phyloP scores from a whole-genome alignment of 352 stramenopile species.

The Phytophthora fragariaefolia region DNA sequence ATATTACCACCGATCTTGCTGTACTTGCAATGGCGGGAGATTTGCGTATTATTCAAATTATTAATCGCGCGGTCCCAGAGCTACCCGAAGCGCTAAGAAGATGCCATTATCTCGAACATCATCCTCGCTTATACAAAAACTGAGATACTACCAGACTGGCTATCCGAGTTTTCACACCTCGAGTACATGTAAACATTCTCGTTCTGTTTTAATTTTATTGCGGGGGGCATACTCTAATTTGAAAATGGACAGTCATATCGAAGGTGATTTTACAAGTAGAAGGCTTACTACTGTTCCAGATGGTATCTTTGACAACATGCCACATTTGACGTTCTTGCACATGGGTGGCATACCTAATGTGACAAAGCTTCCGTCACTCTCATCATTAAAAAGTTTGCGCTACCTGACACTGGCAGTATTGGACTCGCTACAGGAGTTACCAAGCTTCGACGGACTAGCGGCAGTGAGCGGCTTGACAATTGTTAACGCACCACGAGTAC shows the following conservation, averaged over 20 bases:
- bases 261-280: conserved; percentile 34
- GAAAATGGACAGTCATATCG: conserved; percentile 22
- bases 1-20: conserved; percentile 31
- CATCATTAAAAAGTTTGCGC: conserved; percentile 30
- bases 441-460: conserved; percentile 21
- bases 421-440: conserved; percentile 16
- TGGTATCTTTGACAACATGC: conserved; percentile 39
- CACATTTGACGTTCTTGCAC: conserved; percentile 35
- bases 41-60: conserved; percentile 45
- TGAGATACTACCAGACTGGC: conserved; percentile 25
- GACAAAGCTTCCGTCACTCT: conserved; percentile 34
- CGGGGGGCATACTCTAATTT: not conserved
- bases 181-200: conserved; percentile 36
- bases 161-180: conserved; percentile 30
- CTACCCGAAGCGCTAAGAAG: conserved; percentile 34
- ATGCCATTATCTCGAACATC: conserved; percentile 39
- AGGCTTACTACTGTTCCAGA: conserved; percentile 21
- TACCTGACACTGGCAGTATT: conserved; percentile 32
- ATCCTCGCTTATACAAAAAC: conserved; percentile 43
- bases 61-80: conserved; percentile 39
- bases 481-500: conserved; percentile 19
- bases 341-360: conserved; percentile 36
- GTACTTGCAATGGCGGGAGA: conserved; percentile 35
- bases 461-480: conserved; percentile 22
- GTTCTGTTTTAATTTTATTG: not conserved